Evolutionary conservation across 805 yeast species (phyloP).

Genomic region (Kodamaea laetipori): DNA sequence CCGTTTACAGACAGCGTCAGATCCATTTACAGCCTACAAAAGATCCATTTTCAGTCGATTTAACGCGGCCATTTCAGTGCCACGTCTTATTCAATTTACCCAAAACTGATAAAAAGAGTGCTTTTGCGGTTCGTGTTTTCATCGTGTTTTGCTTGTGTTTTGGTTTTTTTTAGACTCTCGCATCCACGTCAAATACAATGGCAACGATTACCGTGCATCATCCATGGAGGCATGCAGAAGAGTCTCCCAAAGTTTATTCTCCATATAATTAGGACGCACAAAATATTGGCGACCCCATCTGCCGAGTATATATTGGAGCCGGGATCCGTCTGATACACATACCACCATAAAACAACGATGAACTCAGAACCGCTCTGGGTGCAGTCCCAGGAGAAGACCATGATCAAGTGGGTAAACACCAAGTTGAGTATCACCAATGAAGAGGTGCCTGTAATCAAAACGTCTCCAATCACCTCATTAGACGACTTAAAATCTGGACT

Average conservation of each 20-base stretch:
- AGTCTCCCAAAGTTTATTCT: conserved; percentile 1
- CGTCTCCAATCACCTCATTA: conserved; percentile 22
- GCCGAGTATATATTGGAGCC: background rate
- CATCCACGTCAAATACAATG: conserved; percentile 4
- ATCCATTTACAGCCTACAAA: too few relatives aligned
- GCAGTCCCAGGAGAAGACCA: conserved; percentile 47
- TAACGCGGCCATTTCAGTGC: background rate
- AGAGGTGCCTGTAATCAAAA: conserved; percentile 4
- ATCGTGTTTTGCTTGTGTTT: conserved; percentile 8
- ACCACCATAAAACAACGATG: background rate
- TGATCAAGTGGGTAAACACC: conserved; percentile 51
- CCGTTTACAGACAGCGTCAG: too few relatives aligned
- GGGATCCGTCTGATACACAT: background rate
- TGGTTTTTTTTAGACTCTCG: conserved; percentile 3
- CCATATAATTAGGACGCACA: conserved; percentile 2
- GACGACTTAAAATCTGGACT: conserved; percentile 45
- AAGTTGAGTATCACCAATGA: conserved; percentile 26
- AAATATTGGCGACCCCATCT: too few relatives aligned
- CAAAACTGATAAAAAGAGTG: conserved; percentile 1
- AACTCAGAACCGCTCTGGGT: conserved; percentile 36
- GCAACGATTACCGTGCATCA: conserved; percentile 6
- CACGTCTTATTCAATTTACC: conserved; percentile 1
- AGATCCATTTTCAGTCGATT: too few relatives aligned
- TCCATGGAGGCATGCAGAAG: conserved; percentile 2
- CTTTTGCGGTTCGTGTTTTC: conserved; percentile 1